A percentile compares a stretch with the other conserved stretches of the same genome.
These are phyloP conservation scores for Coemansia sp. DNA, from an alignment of 192 early-diverging fungal species.

Conservation along the genomic window DNA sequence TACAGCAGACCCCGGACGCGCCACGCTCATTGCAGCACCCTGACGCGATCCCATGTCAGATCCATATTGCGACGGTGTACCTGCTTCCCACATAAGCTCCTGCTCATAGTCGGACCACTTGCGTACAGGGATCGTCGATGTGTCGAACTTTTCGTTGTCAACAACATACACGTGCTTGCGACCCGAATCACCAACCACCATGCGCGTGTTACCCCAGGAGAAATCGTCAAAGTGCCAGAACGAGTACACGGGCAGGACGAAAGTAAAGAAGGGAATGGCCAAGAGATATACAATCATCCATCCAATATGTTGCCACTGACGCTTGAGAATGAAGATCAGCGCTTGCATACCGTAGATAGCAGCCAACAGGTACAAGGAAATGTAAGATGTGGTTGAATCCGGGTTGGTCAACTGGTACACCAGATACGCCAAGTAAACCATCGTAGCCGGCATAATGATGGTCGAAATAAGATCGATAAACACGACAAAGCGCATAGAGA, in stretches of 20 bases:
- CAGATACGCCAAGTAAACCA: conserved; percentile 86
- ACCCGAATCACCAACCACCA: conserved; percentile 84
- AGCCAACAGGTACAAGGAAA: conserved; percentile 79
- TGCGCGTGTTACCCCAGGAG: conserved; percentile 96
- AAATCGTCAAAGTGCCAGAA: conserved; percentile 99
- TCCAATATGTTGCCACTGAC: conserved; percentile 87
- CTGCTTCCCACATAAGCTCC: conserved; percentile 61
- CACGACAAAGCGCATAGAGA: conserved; percentile 96
- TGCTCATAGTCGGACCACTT: conserved; percentile 84
- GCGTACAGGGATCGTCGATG: conserved; percentile 68
- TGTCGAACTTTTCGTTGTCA: conserved; percentile 75
- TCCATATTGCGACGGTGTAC: conserved; percentile 42
- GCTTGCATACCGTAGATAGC: conserved; percentile 89
- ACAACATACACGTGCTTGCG: conserved; percentile 57
- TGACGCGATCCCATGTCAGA: conserved; percentile 36
- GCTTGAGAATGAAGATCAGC: conserved; percentile 80
- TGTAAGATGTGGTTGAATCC: conserved; percentile 62
- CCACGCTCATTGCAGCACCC: conserved; percentile 19
- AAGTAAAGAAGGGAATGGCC: conserved; percentile 85
- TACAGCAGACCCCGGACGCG: conserved; percentile 39
- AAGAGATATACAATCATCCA: conserved; percentile 97
- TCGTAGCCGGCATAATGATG: conserved; percentile 84
- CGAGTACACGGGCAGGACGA: conserved; percentile 80
- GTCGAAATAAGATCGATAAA: conserved; percentile 93
- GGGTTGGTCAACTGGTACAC: conserved; percentile 62